Conservation (phyloP, 2,329 filamentous ascomycete genomes). For the Penicillium sp. region DNA sequence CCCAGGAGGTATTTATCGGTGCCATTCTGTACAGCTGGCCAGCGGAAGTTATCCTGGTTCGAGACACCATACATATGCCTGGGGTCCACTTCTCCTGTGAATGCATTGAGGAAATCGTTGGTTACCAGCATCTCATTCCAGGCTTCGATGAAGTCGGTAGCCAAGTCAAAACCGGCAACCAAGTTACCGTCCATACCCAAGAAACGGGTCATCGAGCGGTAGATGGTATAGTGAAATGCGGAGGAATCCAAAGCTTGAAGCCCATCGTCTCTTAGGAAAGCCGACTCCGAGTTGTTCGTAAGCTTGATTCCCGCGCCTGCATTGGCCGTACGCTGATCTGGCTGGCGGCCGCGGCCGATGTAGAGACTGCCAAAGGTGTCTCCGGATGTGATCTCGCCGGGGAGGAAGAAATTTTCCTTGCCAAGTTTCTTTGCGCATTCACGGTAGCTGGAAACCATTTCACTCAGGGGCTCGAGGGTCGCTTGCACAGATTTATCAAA, state of each 20-base stretch:
- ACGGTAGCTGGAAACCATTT: slow-evolving; percentile 56
- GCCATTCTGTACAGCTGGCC: slow-evolving; percentile 58
- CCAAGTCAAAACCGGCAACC: slow-evolving; percentile 53
- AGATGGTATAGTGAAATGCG: slow-evolving; percentile 63
- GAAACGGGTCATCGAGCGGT: slow-evolving; percentile 59
- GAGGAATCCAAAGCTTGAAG: slow-evolving; percentile 56
- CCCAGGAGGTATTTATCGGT: slow-evolving; percentile 57
- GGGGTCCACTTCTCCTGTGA: slow-evolving; percentile 60
- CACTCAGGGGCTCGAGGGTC: slow-evolving; percentile 59
- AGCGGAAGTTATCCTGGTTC: slow-evolving; percentile 65
- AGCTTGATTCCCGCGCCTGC: slow-evolving; percentile 46
- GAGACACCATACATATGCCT: slow-evolving; percentile 63
- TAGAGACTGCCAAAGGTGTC: slow-evolving; percentile 61
- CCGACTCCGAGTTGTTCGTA: slow-evolving; percentile 44
- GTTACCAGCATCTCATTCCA: slow-evolving; percentile 57
- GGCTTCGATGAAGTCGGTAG: slow-evolving; percentile 52
- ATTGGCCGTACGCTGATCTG: slow-evolving; percentile 46
- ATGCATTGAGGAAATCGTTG: slow-evolving; percentile 60
- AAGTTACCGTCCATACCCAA: slow-evolving; percentile 59
- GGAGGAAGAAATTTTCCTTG: slow-evolving; percentile 63
- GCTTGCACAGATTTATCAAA: slow-evolving; percentile 65
- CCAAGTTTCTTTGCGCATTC: slow-evolving; percentile 55
- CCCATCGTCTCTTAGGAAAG: slow-evolving; percentile 53
- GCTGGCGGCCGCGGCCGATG: slow-evolving; percentile 59
- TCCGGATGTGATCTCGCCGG: slow-evolving; percentile 63